Conservation (phyloP, 305 asterid species). For the Solanum hybrid region DNA sequence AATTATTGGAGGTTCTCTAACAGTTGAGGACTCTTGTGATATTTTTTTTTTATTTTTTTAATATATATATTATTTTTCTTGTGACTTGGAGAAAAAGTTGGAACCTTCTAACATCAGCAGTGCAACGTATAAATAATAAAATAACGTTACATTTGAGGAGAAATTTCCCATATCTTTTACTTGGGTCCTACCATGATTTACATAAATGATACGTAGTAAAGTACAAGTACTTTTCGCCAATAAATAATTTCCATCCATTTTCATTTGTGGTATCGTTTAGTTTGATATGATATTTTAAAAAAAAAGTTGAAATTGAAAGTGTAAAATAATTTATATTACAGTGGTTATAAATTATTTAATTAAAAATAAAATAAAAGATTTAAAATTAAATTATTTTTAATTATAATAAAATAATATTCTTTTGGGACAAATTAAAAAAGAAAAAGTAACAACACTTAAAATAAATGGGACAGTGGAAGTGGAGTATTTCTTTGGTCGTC, state of each 20-base stretch:
- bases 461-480: background rate
- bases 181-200: background rate
- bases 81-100: background rate
- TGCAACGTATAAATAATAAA: background rate
- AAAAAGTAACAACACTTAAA: too few species aligned
- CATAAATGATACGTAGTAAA: background rate
- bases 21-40: background rate
- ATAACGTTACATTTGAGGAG: background rate
- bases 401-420: too few species aligned
- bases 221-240: background rate
- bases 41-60: too few species aligned
- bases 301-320: too few species aligned
- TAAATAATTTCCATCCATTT: background rate
- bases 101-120: background rate
- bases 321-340: background rate
- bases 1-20: background rate
- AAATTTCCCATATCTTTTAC: background rate
- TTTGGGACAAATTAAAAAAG: background rate
- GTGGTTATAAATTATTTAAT: too few species aligned
- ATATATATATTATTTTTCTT: background rate
- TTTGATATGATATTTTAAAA: background rate
- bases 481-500: background rate
- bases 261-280: too few species aligned
- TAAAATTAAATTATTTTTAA: too few species aligned
- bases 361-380: too few species aligned